phyloP scores from a whole-genome alignment of 805 yeast genomes.

The Osmozyma mogii region DNA sequence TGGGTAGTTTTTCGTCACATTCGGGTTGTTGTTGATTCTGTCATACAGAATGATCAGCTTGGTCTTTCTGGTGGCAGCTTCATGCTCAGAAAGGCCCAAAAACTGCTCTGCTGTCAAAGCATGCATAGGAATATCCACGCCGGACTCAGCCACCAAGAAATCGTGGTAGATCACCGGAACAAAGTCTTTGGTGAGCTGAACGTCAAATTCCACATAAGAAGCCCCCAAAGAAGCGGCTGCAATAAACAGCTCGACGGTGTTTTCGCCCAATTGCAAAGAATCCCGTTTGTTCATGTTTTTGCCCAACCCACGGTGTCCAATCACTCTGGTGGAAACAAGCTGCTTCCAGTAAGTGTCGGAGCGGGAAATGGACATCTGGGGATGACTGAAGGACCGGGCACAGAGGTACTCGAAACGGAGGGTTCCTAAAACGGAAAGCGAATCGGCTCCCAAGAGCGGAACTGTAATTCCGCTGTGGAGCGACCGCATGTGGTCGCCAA shows the following conservation, averaged over 20 bases:
- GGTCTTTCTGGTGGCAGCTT: slow-evolving; percentile 7
- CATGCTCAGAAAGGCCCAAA: slow-evolving; percentile 40
- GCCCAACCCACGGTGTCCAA: slow-evolving; percentile 94
- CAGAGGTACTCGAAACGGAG: slow-evolving; percentile 68
- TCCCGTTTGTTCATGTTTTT: slow-evolving; percentile 66
- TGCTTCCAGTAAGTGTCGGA: slow-evolving; percentile 89
- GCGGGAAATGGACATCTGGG: slow-evolving; percentile 53
- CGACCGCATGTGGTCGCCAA: slow-evolving; percentile 61
- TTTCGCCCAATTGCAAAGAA: slow-evolving; percentile 89
- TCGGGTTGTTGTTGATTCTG: slow-evolving; percentile 7
- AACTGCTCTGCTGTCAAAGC: slow-evolving; percentile 85
- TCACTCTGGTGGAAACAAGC: slow-evolving; percentile 78
- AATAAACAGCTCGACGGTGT: slow-evolving; percentile 88
- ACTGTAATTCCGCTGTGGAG: slow-evolving; percentile 57
- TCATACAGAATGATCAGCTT: slow-evolving; percentile 5
- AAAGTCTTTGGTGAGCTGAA: slow-evolving; percentile 83
- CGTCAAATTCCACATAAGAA: slow-evolving; percentile 93
- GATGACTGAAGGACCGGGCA: slow-evolving; percentile 67
- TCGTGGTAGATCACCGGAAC: slow-evolving; percentile 95
- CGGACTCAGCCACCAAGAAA: slow-evolving; percentile 89
- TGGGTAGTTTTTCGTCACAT: slow-evolving; percentile 16
- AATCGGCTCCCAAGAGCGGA: slow-evolving; percentile 68
- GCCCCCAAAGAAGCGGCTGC: slow-evolving; percentile 97
- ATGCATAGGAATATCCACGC: slow-evolving; percentile 95
- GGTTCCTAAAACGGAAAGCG: slow-evolving; percentile 69